Evolutionary conservation across 2,329 filamentous ascomycete genomes (phyloP).

Genomic region (Fusarium anguioides): DNA sequence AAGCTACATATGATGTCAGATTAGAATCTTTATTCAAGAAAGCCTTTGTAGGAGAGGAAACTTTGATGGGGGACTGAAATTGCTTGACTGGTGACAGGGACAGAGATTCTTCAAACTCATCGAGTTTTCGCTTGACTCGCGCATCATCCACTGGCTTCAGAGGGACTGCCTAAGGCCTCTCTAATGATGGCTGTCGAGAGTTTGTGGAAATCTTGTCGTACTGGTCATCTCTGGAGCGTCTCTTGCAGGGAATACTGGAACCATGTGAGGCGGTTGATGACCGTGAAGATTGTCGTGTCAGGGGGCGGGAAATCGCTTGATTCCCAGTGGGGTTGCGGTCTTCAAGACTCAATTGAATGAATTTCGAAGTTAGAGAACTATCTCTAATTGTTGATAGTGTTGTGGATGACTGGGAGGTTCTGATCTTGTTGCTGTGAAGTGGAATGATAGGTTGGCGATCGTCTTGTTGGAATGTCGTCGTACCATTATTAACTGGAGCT

Average conservation of each 20-base stretch:
- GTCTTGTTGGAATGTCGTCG: constrained; percentile 36
- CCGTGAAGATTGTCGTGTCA: constrained; percentile 40
- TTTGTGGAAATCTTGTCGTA: constrained; percentile 21
- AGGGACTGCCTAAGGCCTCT: constrained; percentile 48
- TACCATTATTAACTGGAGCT: constrained; percentile 52
- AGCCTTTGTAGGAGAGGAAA: constrained; percentile 58
- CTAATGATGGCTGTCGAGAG: constrained; percentile 31
- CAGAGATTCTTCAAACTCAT: constrained; percentile 49
- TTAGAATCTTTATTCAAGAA: constrained; percentile 83
- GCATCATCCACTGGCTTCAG: constrained; percentile 50
- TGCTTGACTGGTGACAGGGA: constrained; percentile 49
- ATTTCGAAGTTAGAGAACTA: constrained; percentile 56
- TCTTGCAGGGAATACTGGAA: constrained; percentile 47
- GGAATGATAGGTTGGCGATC: constrained; percentile 22
- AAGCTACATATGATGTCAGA: constrained; percentile 71
- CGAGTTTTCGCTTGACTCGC: constrained; percentile 48
- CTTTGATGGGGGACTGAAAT: constrained; percentile 53
- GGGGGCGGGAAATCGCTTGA: constrained; percentile 60
- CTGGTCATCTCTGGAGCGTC: constrained; percentile 39
- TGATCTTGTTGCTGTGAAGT: constrained; percentile 43
- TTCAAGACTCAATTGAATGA: constrained; percentile 55
- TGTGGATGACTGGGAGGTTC: constrained; percentile 45
- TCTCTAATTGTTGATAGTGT: constrained; percentile 52
- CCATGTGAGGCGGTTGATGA: constrained; percentile 37
- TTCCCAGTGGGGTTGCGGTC: constrained; percentile 49